Evolutionary conservation across 805 yeast genomes (phyloP).

Genomic region (Ogataea henricii): DNA sequence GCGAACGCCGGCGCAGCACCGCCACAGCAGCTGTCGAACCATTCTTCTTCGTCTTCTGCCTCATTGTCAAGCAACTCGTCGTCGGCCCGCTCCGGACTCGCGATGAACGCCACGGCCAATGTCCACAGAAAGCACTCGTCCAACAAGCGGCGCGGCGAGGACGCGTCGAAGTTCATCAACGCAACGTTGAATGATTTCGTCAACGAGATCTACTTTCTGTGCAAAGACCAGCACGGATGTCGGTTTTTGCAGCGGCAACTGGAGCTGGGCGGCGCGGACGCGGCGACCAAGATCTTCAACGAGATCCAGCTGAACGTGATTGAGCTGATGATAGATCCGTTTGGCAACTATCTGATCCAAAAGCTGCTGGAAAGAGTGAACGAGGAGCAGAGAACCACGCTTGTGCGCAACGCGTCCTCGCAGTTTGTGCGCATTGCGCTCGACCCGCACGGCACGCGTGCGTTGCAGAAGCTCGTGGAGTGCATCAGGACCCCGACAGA

Average conservation of each 20-base stretch:
- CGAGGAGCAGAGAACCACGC: slow-evolving; percentile 64
- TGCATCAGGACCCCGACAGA: slow-evolving; percentile 74
- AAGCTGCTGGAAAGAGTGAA: slow-evolving; percentile 79
- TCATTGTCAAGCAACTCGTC: not conserved
- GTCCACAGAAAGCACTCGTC: slow-evolving; percentile 38
- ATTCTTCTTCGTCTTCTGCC: not conserved
- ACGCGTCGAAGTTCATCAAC: slow-evolving; percentile 67
- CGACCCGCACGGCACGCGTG: slow-evolving; percentile 96
- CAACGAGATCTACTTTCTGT: slow-evolving; percentile 74
- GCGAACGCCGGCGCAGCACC: not conserved
- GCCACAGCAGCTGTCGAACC: slow-evolving; percentile 2
- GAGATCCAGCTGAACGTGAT: slow-evolving; percentile 78
- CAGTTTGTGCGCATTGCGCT: slow-evolving; percentile 78
- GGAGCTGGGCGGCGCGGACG: slow-evolving; percentile 60
- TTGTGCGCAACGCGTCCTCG: slow-evolving; percentile 72
- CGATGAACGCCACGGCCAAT: slow-evolving; percentile 35
- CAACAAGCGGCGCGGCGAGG: slow-evolving; percentile 52
- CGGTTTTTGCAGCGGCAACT: slow-evolving; percentile 87
- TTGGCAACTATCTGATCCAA: slow-evolving; percentile 95
- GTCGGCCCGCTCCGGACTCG: slow-evolving; percentile 17
- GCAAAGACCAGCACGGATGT: slow-evolving; percentile 97
- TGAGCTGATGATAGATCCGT: slow-evolving; percentile 92
- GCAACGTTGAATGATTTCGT: slow-evolving; percentile 68
- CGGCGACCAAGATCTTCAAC: slow-evolving; percentile 74
- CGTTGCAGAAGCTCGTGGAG: slow-evolving; percentile 89